Evolutionary conservation across 2,329 filamentous ascomycete genomes (phyloP), one percentile per base, ranked within the genome.

Genomic region (Drechmeria coniospora): DNA sequence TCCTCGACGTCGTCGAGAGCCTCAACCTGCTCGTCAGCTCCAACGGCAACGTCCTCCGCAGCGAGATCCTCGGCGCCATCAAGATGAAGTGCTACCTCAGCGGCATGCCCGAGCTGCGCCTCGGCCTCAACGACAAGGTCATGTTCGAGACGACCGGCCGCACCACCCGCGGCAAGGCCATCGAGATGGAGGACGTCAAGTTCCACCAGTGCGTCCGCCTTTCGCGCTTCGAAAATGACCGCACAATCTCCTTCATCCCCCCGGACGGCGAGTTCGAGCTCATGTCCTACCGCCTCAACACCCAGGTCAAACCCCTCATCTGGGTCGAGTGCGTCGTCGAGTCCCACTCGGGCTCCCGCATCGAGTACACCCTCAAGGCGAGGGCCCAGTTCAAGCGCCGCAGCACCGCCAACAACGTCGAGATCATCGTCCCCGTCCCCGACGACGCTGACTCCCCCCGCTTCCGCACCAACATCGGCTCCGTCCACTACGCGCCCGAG

Each of bases 61-160:
- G 84, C 6, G 90, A 98, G 59, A 98, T 98, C 43, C 65, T 98
- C 15, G 90, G 90, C 30, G 86, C 90, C 23, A 77, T 98, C 54
- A 98, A 98, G 63, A 94, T 98, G 90, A 98, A 98, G 60, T 98
- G 90, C 59, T 98, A 98, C 50, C 67, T 98, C 11, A 93, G 83
- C 25, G 90, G 90, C 32, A 98, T 98, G 90, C 90, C 90, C 8
- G 90, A 98, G 58, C 58, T 98, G 46, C 78, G 90, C 16, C 58
- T 98, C 27, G 90, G 90, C 4, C 60, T 98, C 49, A 98, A 98
- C 61, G 90, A 98, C 63, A 98, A 98, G 59, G 90, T 83, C 54
- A 98, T 98, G 90, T 98, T 98, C 48, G 90, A 98, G 59, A 92
- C 84, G 4, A 98, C 90, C 0, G 90, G 90, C 16, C 71, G 90